phyloP scores from a whole-genome alignment of 2,329 filamentous ascomycete genomes.

The Sporothrix globosa region DNA sequence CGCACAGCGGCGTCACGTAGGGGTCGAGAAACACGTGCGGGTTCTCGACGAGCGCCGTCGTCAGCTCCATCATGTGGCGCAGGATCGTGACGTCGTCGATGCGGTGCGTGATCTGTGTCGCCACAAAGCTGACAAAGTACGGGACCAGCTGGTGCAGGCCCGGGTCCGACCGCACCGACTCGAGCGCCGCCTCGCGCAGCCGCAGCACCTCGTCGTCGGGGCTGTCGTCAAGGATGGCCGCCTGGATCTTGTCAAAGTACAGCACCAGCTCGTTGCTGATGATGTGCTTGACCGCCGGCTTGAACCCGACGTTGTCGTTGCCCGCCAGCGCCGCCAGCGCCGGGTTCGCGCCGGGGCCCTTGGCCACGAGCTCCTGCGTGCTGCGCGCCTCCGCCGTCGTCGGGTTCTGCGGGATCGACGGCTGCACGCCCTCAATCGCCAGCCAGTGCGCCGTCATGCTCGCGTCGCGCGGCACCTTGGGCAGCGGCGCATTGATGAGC shows the following conservation, averaged over 20 bases:
- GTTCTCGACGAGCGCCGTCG: slow-evolving; percentile 82
- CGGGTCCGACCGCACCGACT: slow-evolving; percentile 83
- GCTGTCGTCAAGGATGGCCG: slow-evolving; percentile 82
- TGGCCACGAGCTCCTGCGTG: slow-evolving; percentile 82
- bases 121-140: slow-evolving; percentile 95
- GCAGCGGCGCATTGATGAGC: slow-evolving; percentile 92
- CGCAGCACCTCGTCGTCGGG: slow-evolving; percentile 74
- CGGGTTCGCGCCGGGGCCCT: slow-evolving; percentile 85
- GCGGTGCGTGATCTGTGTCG: slow-evolving; percentile 92
- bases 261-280: slow-evolving; percentile 94
- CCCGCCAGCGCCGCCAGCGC: slow-evolving; percentile 71
- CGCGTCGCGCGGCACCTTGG: slow-evolving; percentile 91
- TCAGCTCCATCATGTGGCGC: slow-evolving; percentile 89
- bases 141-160: slow-evolving; percentile 93
- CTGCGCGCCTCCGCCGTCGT: slow-evolving; percentile 76
- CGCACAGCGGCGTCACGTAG: slow-evolving; percentile 69
- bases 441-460: slow-evolving; percentile 97
- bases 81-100: slow-evolving; percentile 88
- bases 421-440: slow-evolving; percentile 95
- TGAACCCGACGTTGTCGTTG: slow-evolving; percentile 79
- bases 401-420: slow-evolving; percentile 94
- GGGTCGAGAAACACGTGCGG: slow-evolving; percentile 72
- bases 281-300: slow-evolving; percentile 92
- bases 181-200: slow-evolving; percentile 80
- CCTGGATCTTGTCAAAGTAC: slow-evolving; percentile 94